Base-by-base conservation (phyloP, 2,329 filamentous ascomycete species). In the Colletotrichum melonis region DNA sequence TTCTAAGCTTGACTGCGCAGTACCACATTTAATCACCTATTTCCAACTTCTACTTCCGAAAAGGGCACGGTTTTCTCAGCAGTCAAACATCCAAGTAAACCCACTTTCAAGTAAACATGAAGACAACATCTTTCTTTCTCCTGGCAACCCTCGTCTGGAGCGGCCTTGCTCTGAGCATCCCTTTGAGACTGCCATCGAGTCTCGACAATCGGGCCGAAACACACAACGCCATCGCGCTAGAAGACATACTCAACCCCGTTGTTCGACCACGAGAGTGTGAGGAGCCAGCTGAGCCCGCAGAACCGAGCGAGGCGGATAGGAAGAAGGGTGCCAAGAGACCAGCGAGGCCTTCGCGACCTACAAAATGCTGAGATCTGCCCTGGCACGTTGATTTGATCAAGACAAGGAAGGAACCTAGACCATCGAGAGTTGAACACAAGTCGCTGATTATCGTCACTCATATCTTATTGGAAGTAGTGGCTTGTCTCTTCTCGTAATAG, bases 241-340 rank as follows among this genome's bases (percentile, higher is more conserved):
- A 32, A 42, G 66, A 68, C 30, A 49, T 63, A 9, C 6, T 63
- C 28, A 63, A 63, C 30, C 24, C 57, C 6, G 19, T 30, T 8
- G 52, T 69, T 22, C 52, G 26, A 1, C 52, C 67, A 8, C 63
- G 59, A 46, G 67, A 69, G 12, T 69, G 67, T 52, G 30, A 68
- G 35, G 67, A 69, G 52, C 67, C 67, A 8, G 59, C 59, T 5
- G 67, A 69, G 14, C 67, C 59, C 19, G 59, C 56, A 8, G 59
- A 69, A 24, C 59, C 67, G 6, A 69, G 67, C 26, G 67, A 69
- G 35, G 67, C 35, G 7, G 52, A 69, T 52, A 52, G 67, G n/a
- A 70, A 30, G 55, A 70, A 65, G 28, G 60, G 67, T 2, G 54
- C 28, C 11, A 65, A 70, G 28, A 42, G 67, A 6, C 67, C 42